Percentiles rank a stretch among this genome's conserved stretches.
phyloP scores from a whole-genome alignment of 208 protist genomes.

The Crithidia acanthocephali region DNA sequence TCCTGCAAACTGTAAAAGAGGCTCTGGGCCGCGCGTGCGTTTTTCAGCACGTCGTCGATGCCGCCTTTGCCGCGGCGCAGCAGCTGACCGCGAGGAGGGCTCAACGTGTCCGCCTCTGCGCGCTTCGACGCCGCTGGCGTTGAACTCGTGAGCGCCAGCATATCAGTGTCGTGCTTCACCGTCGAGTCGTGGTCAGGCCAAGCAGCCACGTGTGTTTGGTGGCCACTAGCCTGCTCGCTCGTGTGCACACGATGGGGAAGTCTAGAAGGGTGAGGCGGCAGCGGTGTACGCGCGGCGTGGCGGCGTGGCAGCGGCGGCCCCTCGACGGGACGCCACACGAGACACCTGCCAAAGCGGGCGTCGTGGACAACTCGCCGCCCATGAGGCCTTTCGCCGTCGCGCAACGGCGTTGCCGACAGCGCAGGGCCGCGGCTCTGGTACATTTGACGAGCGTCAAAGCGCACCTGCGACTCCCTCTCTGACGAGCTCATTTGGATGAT shows the following conservation, averaged over 20 bases:
- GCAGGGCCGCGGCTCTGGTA: neutral
- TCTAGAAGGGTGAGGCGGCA: too few species aligned
- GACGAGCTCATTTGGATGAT: neutral
- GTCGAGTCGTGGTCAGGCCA: too few species aligned
- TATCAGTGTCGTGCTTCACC: neutral
- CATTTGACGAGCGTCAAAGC: slow-evolving; percentile 9
- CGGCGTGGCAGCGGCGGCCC: slow-evolving; percentile 26
- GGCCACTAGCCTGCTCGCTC: too few species aligned
- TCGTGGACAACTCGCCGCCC: slow-evolving; percentile 14
- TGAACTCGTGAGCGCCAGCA: neutral
- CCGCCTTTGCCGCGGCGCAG: slow-evolving; percentile 50
- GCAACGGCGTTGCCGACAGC: neutral
- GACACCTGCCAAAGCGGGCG: slow-evolving; percentile 5
- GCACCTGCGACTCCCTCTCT: neutral
- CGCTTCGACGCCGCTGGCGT: neutral
- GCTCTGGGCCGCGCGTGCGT: slow-evolving; percentile 40
- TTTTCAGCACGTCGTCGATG: slow-evolving; percentile 53
- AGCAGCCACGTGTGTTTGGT: too few species aligned
- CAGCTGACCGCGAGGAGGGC: slow-evolving; percentile 31
- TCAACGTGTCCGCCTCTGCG: neutral
- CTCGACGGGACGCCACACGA: slow-evolving; percentile 27
- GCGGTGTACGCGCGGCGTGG: neutral
- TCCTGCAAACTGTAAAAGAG: slow-evolving; percentile 45
- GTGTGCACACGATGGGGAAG: neutral
- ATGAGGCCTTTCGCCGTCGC: neutral